Evolutionary conservation across 192 early-diverging fungal species (phyloP), one percentile per base, ranked within the genome.

Genomic region (Gigaspora rosea): DNA sequence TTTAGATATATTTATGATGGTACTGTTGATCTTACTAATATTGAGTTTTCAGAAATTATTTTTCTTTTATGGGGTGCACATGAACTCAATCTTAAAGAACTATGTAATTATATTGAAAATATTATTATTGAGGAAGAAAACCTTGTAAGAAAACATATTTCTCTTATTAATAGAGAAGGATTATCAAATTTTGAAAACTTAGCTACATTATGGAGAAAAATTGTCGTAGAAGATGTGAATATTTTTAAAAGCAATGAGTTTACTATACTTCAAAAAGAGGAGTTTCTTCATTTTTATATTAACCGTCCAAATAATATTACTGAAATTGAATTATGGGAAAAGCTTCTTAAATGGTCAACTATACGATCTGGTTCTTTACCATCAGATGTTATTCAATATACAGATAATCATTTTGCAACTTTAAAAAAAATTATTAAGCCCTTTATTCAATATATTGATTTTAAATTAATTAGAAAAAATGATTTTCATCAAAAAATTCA

Each of bases 261-360:
- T 1, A 27, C 27, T 27, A 27, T 1, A 27, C 27, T 27, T 1
- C 50, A 51, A 51, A 51, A 13, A 51, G 13, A 13, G 9, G 9
- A 51, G 1, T 51, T 11, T 11, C 27, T 27, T 1, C 8, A 13
- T 51, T 51, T 51, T 51, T 13, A 51, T 11, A 13, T 51, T 1
- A 51, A 51, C 50, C 8, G 13, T 51, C 50, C 8, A 51, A 51
- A 11, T 13, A 13, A 51, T 51, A 0, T 11, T 11, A 51, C 13
- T 51, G 50, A 51, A 52, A 52, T 52, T 52, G 51, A 52, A 52
- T 52, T 52, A 52, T 52, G 51, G 51, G 51, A 52, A 52, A 52
- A 15, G 15, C 51, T 52, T 7, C 9, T 4, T 4, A 15, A 52
- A 7, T 52, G 51, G 51, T 2, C 11, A 4, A 52, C 15, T 52